These are phyloP conservation scores for Herpetospermum pedunculosum DNA, from an alignment of 306 rosid genomes.

Conservation along the genomic window DNA sequence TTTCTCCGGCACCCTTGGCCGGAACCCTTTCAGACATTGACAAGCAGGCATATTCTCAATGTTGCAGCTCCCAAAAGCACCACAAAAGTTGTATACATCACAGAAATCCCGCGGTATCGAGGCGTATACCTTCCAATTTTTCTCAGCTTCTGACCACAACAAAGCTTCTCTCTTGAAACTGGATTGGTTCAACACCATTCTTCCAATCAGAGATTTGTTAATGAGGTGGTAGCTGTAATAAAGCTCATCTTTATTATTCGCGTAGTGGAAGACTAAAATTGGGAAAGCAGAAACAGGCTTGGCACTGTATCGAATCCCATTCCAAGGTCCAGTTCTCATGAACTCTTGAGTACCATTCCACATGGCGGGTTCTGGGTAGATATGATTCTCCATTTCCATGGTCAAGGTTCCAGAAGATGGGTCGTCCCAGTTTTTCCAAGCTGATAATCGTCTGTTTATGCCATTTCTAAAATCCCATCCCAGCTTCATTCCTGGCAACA, in stretches of 20 bases:
- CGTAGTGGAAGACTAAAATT: slow-evolving; percentile 18
- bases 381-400: slow-evolving; percentile 16
- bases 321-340: slow-evolving; percentile 36
- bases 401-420: slow-evolving; percentile 37
- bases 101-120: slow-evolving; percentile 22
- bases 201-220: slow-evolving; percentile 20
- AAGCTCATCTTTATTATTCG: slow-evolving; percentile 26
- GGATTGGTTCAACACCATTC: slow-evolving; percentile 32
- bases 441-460: slow-evolving; percentile 15
- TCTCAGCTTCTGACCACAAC: slow-evolving; percentile 26
- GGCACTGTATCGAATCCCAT: slow-evolving; percentile 25
- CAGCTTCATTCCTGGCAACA: slow-evolving; percentile 43
- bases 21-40: slow-evolving; percentile 34
- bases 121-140: slow-evolving; percentile 26
- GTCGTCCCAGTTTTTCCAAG: slow-evolving; percentile 40
- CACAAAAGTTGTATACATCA: slow-evolving; percentile 33
- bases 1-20: slow-evolving; percentile 22
- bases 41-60: slow-evolving; percentile 27
- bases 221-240: slow-evolving; percentile 26
- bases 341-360: slow-evolving; percentile 18
- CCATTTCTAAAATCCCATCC: slow-evolving; percentile 41
- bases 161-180: slow-evolving; percentile 13
- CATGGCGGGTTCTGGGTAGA: slow-evolving; percentile 22
- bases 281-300: slow-evolving; percentile 18
- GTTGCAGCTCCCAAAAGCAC: slow-evolving; percentile 28